Evolutionary conservation across 495 filamentous ascomycete species (phyloP).

Genomic region (Penicillium simplicissimum): DNA sequence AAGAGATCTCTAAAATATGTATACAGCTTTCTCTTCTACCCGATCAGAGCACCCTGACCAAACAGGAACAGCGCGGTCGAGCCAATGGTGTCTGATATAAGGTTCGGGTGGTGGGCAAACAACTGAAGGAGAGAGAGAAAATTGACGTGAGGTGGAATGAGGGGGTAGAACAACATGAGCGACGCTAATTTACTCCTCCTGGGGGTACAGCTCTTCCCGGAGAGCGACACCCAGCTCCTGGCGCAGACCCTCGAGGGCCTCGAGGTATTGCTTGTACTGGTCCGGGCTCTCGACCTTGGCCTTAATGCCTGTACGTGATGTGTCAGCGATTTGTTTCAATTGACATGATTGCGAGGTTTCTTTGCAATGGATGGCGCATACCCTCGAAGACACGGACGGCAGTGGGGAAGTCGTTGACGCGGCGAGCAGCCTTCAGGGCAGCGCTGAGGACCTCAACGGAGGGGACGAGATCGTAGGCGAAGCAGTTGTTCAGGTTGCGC

Average conservation of each 20-base stretch:
- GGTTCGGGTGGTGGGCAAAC: slow-evolving; percentile 15
- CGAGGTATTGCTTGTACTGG: slow-evolving; percentile 97
- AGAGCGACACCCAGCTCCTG: slow-evolving; percentile 90
- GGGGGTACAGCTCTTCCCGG: slow-evolving; percentile 94
- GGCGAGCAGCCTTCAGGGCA: slow-evolving; percentile 84
- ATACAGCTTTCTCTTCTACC: slow-evolving; percentile 51
- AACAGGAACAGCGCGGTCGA: slow-evolving; percentile 15
- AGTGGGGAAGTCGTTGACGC: slow-evolving; percentile 98
- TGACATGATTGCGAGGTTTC: not conserved
- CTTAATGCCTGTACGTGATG: slow-evolving; percentile 74
- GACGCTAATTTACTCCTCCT: slow-evolving; percentile 55
- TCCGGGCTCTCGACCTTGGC: slow-evolving; percentile 98
- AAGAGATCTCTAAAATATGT: slow-evolving; percentile 48
- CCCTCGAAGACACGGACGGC: slow-evolving; percentile 98
- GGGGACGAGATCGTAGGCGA: slow-evolving; percentile 99
- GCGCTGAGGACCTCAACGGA: slow-evolving; percentile 89
- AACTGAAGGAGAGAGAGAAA: slow-evolving; percentile 27
- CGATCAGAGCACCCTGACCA: slow-evolving; percentile 25
- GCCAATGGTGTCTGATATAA: slow-evolving; percentile 17
- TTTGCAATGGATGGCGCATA: slow-evolving; percentile 40
- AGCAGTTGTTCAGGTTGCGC: slow-evolving; percentile 99
- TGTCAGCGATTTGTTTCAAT: slow-evolving; percentile 16
- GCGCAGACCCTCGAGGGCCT: slow-evolving; percentile 85
- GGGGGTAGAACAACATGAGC: slow-evolving; percentile 19
- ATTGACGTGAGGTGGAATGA: slow-evolving; percentile 23